Conservation (phyloP, 1,284 basidiomycete species). For the Ceratobasidium sp. region DNA sequence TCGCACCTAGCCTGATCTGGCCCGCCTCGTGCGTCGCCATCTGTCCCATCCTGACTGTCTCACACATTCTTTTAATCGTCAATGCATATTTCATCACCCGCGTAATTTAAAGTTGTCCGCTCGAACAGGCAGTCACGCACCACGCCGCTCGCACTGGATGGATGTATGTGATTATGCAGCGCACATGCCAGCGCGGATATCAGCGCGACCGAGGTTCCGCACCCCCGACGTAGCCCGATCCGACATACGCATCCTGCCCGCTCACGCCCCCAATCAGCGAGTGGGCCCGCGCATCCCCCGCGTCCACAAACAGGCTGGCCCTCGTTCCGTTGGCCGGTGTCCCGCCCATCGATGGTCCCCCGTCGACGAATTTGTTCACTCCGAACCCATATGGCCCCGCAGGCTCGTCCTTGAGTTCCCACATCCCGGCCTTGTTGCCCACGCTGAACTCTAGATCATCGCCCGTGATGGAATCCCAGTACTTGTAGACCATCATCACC, state of each 20-base stretch:
- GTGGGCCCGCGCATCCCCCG: slow-evolving; percentile 27
- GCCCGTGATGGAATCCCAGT: slow-evolving; percentile 97
- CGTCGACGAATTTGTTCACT: slow-evolving; percentile 41
- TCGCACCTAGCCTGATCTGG: slow-evolving; percentile 11
- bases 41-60: background rate
- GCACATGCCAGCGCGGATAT: background rate
- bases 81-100: slow-evolving; percentile 1
- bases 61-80: background rate
- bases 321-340: slow-evolving; percentile 13
- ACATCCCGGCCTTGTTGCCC: slow-evolving; percentile 94
- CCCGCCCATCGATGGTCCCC: slow-evolving; percentile 33
- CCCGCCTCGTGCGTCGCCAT: slow-evolving; percentile 4
- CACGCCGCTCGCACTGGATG: too few relatives aligned
- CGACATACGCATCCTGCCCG: slow-evolving; percentile 42
- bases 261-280: slow-evolving; percentile 43
- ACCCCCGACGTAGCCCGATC: slow-evolving; percentile 43
- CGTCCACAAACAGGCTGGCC: slow-evolving; percentile 23
- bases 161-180: slow-evolving; percentile 3
- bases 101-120: slow-evolving; percentile 17
- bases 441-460: slow-evolving; percentile 99
- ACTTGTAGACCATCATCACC: slow-evolving; percentile 99
- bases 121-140: background rate
- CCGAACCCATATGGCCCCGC: slow-evolving; percentile 32
- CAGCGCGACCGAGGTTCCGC: slow-evolving; percentile 23
- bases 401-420: slow-evolving; percentile 90